Conservation (phyloP, 2,329 filamentous ascomycete species). For the Talaromyces sp. region DNA sequence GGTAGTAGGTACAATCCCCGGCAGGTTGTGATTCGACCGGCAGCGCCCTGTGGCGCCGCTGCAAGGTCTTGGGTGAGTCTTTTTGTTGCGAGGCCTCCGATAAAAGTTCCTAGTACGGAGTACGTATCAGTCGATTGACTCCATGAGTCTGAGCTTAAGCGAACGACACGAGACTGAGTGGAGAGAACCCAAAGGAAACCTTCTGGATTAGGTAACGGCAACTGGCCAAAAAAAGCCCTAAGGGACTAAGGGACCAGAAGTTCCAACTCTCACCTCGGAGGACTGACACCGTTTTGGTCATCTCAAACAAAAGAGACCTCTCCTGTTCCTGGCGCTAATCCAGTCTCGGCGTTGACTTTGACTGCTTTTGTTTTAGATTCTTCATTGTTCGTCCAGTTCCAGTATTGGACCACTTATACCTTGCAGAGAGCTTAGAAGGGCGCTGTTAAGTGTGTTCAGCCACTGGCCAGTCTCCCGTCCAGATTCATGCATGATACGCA, state of each 20-base stretch:
- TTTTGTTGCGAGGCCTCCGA: not conserved
- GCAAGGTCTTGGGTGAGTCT: constrained; percentile 1
- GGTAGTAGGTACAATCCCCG: not conserved
- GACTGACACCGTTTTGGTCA: not conserved
- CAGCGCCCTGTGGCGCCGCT: not conserved
- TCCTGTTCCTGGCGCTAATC: constrained; percentile 7
- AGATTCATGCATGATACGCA: not conserved
- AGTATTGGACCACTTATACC: not conserved
- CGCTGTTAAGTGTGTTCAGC: not conserved
- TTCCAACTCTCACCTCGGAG: not conserved
- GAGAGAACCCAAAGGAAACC: not conserved
- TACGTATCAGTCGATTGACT: too few relatives aligned
- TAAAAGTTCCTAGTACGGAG: not conserved
- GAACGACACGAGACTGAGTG: not conserved
- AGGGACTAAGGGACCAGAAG: too few relatives aligned
- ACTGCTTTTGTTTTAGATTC: not conserved
- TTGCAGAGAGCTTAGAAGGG: not conserved
- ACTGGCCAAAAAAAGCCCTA: not conserved
- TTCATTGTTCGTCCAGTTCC: not conserved
- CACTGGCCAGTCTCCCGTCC: not conserved
- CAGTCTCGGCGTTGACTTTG: not conserved
- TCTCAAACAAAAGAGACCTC: not conserved
- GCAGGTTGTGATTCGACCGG: not conserved
- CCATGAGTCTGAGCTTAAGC: not conserved
- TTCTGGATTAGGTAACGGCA: not conserved